phyloP scores from a whole-genome alignment of 75 land plant species.

The Pseudotsuga menziesii region DNA sequence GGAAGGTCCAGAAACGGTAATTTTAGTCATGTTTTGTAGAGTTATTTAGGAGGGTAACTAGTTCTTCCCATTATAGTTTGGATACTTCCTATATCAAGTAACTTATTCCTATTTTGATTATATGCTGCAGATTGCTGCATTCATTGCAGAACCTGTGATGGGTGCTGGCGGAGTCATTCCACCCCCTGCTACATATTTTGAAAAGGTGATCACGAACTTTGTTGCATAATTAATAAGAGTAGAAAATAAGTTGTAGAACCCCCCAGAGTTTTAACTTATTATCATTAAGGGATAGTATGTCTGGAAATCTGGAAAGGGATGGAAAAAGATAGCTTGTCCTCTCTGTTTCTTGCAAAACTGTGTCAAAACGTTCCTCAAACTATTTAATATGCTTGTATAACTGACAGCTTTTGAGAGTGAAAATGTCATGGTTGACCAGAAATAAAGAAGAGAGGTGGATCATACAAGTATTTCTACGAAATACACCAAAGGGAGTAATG shows the following conservation, averaged over 20 bases:
- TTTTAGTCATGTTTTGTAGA: conserved; percentile 4
- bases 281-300: background rate
- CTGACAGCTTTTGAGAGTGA: background rate
- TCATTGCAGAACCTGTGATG: conserved; percentile 99
- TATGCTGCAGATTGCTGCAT: conserved; percentile 88
- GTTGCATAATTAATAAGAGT: background rate
- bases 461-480: background rate
- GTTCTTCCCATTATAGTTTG: background rate
- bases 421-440: background rate
- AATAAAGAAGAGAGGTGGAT: background rate
- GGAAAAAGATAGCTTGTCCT: background rate
- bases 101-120: conserved; percentile 6
- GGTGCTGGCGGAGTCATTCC: conserved; percentile 98
- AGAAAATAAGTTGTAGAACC: background rate
- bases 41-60: background rate
- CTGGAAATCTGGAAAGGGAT: background rate
- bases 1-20: conserved; percentile 97
- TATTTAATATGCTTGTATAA: background rate
- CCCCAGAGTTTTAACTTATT: too few relatives aligned
- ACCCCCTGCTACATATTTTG: conserved; percentile 95
- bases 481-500: too few relatives aligned
- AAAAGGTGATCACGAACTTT: conserved; percentile 53
- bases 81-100: background rate
- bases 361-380: background rate
- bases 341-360: background rate